Evolutionary conservation across 495 filamentous ascomycete species (phyloP).

Genomic region (Penicilliopsis zonata): DNA sequence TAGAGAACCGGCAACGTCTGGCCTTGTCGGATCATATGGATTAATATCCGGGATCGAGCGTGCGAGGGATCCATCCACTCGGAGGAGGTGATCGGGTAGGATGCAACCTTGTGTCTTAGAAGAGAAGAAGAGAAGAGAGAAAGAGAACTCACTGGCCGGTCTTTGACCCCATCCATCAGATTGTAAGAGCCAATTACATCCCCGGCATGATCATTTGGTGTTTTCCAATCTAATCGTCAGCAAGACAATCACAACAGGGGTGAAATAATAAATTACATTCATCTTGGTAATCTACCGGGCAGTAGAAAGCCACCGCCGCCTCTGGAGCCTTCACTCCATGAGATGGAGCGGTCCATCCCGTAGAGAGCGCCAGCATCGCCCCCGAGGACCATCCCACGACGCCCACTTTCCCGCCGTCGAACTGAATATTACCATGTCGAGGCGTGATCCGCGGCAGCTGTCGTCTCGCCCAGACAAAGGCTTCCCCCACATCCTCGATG

Average conservation of each 20-base stretch:
- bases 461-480: slow-evolving; percentile 29
- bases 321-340: slow-evolving; percentile 26
- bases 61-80: slow-evolving; percentile 21
- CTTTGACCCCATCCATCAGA: too few species aligned
- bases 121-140: background rate
- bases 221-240: too few species aligned
- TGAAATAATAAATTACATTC: background rate
- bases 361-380: slow-evolving; percentile 38
- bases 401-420: slow-evolving; percentile 28
- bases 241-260: too few species aligned
- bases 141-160: too few species aligned
- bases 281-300: slow-evolving; percentile 32
- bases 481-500: slow-evolving; percentile 36
- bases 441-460: slow-evolving; percentile 23
- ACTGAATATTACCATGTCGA: slow-evolving; percentile 10
- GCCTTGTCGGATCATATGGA: slow-evolving; percentile 36
- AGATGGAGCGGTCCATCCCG: slow-evolving; percentile 23
- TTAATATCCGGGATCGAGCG: slow-evolving; percentile 21
- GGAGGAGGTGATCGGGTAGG: slow-evolving; percentile 12
- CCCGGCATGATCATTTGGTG: too few species aligned
- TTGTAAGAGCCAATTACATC: too few species aligned
- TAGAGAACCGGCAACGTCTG: slow-evolving; percentile 28
- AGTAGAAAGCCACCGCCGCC: slow-evolving; percentile 42
- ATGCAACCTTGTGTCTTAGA: slow-evolving; percentile 6
- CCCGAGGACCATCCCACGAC: slow-evolving; percentile 47